Conservation (phyloP, 331 rosid genomes). For the Saraca asoca region DNA sequence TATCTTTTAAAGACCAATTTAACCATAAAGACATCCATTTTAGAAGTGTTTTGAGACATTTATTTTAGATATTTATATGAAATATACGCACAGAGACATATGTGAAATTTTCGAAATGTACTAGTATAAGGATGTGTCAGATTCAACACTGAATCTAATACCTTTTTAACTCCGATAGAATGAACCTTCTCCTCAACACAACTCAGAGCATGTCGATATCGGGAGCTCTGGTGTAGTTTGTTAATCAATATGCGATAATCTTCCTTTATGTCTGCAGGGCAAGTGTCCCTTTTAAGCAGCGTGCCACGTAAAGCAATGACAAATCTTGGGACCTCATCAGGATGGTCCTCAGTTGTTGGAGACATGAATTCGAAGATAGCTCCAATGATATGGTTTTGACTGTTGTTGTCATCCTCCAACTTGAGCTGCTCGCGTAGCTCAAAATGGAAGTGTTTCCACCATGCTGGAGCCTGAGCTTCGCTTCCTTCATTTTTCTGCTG, state of each 20-base stretch:
- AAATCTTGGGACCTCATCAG: conserved; percentile 25
- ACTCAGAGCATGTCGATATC: conserved; percentile 16
- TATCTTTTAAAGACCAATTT: no score
- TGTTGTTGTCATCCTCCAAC: not conserved
- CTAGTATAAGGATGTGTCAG: no score
- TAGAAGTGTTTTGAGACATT: no score
- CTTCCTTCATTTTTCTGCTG: conserved; percentile 13
- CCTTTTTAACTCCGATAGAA: not conserved
- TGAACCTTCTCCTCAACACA: not conserved
- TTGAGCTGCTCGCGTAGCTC: conserved; percentile 6
- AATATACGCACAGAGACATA: no score
- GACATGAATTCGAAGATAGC: conserved; percentile 24
- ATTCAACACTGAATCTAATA: no score
- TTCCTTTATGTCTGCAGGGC: no score
- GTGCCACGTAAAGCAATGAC: conserved; percentile 43
- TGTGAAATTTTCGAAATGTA: no score
- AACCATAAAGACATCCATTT: no score
- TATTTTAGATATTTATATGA: no score
- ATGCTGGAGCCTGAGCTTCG: conserved; percentile 19
- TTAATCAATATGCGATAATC: not conserved
- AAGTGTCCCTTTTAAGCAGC: not conserved
- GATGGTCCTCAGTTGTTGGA: not conserved
- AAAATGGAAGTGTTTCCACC: conserved; percentile 42
- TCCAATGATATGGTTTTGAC: conserved; percentile 23
- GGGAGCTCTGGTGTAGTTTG: conserved; percentile 23